Conservation (phyloP, 2,329 filamentous ascomycete genomes). For the Allantophomopsis cytisporea region DNA sequence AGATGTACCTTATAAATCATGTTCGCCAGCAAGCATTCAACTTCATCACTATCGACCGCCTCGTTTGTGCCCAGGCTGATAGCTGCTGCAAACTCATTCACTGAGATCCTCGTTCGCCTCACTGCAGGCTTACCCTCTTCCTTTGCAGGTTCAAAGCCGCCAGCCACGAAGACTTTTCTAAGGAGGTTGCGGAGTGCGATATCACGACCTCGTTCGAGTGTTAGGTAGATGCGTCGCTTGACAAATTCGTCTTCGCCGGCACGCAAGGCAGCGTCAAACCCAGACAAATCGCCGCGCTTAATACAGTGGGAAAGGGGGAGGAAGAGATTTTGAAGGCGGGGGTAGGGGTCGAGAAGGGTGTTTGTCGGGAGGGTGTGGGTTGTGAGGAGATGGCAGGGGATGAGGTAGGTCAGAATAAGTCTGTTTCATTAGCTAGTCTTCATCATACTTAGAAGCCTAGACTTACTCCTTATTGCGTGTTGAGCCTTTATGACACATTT, state of each 20-base stretch:
- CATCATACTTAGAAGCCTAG: not conserved
- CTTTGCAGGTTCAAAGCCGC: constrained; percentile 68
- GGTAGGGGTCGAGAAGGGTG: constrained; percentile 59
- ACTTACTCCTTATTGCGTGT: constrained; percentile 68
- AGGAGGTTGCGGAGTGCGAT: constrained; percentile 85
- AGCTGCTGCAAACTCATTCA: constrained; percentile 75
- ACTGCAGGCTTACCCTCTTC: constrained; percentile 49
- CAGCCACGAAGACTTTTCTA: constrained; percentile 77
- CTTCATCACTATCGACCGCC: constrained; percentile 73
- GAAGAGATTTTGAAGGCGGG: constrained; percentile 65
- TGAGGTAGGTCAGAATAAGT: constrained; percentile 85
- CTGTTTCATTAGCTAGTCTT: constrained; percentile 24
- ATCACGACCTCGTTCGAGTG: constrained; percentile 81
- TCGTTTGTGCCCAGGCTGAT: constrained; percentile 59
- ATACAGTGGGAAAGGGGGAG: constrained; percentile 67
- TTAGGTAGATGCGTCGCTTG: constrained; percentile 84
- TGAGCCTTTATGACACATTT: constrained; percentile 62
- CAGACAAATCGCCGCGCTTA: constrained; percentile 65
- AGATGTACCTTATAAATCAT: constrained; percentile 91
- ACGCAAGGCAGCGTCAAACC: constrained; percentile 71
- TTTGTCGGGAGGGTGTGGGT: constrained; percentile 70
- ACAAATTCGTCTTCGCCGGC: constrained; percentile 87
- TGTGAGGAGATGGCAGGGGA: constrained; percentile 84
- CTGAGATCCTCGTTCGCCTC: constrained; percentile 63
- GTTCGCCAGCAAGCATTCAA: constrained; percentile 88